These are phyloP conservation scores for Puya raimondii DNA, from an alignment of 176 grass and related monocot species.

Conservation along the genomic window DNA sequence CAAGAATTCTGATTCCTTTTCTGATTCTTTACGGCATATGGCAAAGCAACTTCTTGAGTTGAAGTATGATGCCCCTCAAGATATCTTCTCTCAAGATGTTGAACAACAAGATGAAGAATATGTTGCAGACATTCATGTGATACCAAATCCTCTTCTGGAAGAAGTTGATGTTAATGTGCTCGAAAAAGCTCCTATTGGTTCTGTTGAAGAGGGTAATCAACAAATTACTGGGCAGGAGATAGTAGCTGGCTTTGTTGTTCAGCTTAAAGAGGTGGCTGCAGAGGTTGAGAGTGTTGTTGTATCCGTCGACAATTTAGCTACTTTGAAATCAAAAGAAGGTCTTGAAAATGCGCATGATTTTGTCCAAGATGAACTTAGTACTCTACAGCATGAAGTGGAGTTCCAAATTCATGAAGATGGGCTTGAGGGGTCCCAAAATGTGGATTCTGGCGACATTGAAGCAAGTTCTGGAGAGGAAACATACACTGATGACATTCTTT, in stretches of 20 bases:
- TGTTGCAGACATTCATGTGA: constrained; percentile 26
- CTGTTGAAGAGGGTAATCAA: constrained; percentile 18
- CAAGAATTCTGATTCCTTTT: constrained; percentile 50
- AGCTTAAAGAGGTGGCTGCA: constrained; percentile 27
- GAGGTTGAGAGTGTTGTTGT: constrained; percentile 22
- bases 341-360: not conserved
- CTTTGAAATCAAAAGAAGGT: not conserved
- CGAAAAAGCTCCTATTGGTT: constrained; percentile 27
- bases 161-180: constrained; percentile 12
- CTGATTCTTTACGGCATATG: constrained; percentile 54
- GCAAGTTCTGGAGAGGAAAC: constrained; percentile 22
- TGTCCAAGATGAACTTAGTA: constrained; percentile 1
- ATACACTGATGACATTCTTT: not conserved
- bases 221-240: not conserved
- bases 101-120: constrained; percentile 40
- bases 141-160: constrained; percentile 19
- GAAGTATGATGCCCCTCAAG: constrained; percentile 51
- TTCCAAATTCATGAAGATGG: constrained; percentile 31
- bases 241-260: not conserved
- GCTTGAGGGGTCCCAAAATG: constrained; percentile 21
- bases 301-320: constrained; percentile 19
- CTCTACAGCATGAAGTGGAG: constrained; percentile 24
- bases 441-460: constrained; percentile 18
- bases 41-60: constrained; percentile 59
- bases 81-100: constrained; percentile 31